Base-by-base conservation (phyloP, 192 early-diverging fungal genomes). In the Physocladia obscura region DNA sequence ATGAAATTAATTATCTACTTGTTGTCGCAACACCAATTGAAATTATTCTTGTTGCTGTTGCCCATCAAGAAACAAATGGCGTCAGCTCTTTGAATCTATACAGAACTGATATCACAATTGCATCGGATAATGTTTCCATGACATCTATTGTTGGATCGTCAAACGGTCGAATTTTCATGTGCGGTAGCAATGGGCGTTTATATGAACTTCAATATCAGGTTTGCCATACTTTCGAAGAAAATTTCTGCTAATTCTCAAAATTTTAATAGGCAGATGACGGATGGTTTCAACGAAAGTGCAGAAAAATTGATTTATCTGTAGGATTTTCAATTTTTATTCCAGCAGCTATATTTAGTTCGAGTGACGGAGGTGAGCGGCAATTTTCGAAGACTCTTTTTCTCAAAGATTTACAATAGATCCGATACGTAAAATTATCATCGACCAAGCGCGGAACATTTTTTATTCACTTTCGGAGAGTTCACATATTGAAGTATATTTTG, bases 181-280 rank as follows among this genome's bases (percentile, higher is more conserved):
- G 87, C 27, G 94, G 95, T 49, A 87, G 87, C 62, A 89, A 95
- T 73, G 92, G 92, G 29, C 83, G 89, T 60, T 69, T 98, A 13
- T 95, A 91, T 79, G 96, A 98, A 78, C 79, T 98, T 36, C 79
- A 79, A 31, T 98, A 98, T 73, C 89, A 92, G 76, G 78, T 76
- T 29, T 19, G 31, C 13, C 15, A 40, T 57, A 24, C 4, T 32
- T 24, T 35, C 31, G 5, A 37, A 19, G 51, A 19, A 36, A 5
- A 11, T 36, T 44, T 15, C 30, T 71, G 26, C 22, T 62, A 26
- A 71, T 21, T 19, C 31, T 29, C 5, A 3, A 19, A 39, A 44
- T 75, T 32, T n/a, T 29, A 2, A 30, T 50, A 80, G 74, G 77
- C 89, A 8, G 86, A 87, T 49, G 96, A 96, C 54, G 89, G 91